These are phyloP conservation scores for Fragaria nilgerrensis DNA, from an alignment of 306 rosid genomes.

Conservation along the genomic window DNA sequence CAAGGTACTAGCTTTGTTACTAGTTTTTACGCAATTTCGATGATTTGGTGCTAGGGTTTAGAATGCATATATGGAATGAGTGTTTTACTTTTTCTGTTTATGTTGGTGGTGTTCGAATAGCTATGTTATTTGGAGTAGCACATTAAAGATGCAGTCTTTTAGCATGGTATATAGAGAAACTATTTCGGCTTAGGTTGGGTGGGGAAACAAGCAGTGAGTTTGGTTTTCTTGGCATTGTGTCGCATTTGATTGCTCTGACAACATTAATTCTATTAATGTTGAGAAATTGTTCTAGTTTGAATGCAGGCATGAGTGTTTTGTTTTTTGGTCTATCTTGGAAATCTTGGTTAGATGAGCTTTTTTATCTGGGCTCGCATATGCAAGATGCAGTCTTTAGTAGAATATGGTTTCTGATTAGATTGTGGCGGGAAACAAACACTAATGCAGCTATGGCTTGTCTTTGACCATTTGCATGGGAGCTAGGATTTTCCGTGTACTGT, in stretches of 20 bases:
- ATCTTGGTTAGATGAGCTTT: background rate
- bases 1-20: constrained; percentile 48
- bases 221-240: background rate
- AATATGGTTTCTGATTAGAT: background rate
- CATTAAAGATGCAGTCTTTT: background rate
- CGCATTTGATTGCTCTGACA: background rate
- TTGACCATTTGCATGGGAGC: background rate
- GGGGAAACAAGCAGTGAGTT: background rate
- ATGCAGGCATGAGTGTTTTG: background rate
- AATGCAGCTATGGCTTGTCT: background rate
- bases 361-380: background rate
- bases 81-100: background rate
- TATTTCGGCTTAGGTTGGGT: background rate
- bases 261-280: background rate
- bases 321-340: background rate
- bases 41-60: background rate
- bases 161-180: no score
- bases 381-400: background rate
- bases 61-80: background rate
- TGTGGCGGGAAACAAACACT: background rate
- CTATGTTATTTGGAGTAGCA: background rate
- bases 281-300: background rate
- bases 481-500: background rate
- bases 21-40: background rate
- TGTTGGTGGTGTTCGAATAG: background rate